Evolutionary conservation across 2,329 filamentous ascomycete species (phyloP), one percentile per base, ranked within the genome.

Genomic region (Metarhizium guizhouense): DNA sequence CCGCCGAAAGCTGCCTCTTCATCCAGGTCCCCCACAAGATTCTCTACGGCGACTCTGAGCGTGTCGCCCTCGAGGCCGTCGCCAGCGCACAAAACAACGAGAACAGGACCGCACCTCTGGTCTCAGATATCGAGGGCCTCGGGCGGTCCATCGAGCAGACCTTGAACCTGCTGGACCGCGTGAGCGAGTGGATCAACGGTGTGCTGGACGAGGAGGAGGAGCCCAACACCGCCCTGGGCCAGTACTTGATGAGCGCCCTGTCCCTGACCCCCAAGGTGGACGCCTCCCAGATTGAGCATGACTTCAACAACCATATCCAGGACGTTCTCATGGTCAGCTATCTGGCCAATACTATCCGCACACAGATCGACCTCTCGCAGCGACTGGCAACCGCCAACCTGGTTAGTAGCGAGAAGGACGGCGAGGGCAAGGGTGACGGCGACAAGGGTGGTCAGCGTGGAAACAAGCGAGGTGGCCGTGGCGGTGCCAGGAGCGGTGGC

Each of bases 291-390:
- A 92, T 99, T 69, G 94, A 99, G 81, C 83, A 87, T 70, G 92
- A 97, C 79, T 99, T 99, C 84, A 99, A 99, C 84, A 96, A 95
- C 80, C 94, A 99, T 78, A 91, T 99, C 74, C 94, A 99, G 78
- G 94, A 99, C 72, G 92, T 99, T 59, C 85, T 99, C 63, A 92
- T 97, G 73, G 92, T 99, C 66, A 95, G 91, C 63, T 99, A 99
- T 79, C 83, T 99, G 62, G 91, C 94, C 72, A 99, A 97, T 81
- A 96, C 91, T 63, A 96, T 97, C 76, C 90, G 93, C 73, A 97
- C 93, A 64, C 94, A 99, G 79, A 96, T 99, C 77, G 94, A 97
- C 69, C 85, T 99, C 57, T 95, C 92, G 62, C 95, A 97, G 81
- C 85, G 93, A 61, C 79, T 99, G 68, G 93, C 93, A 54, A 94